Conservation (phyloP, 164 flowering plant species). For the grape (Vitis vinifera) region ASM3070453v1 NC_081820.1:24419501-24420000, state of each 20-base stretch:
- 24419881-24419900: neutral
- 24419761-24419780: conserved; percentile 10
- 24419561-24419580: neutral
- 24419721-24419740: conserved; percentile 3
- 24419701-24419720: conserved; percentile 14
- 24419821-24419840: too few species aligned
- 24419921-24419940: neutral
- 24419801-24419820: neutral
- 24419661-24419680: conserved; percentile 25
- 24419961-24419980: too few species aligned
- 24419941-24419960: neutral
- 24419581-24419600: neutral
- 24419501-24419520: too few species aligned
- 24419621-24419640: conserved; percentile 4
- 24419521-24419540: neutral
- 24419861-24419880: neutral
- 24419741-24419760: conserved; percentile 32
- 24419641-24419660: conserved; percentile 33
- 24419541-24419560: neutral
- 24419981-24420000: too few species aligned
- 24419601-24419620: neutral
- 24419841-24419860: too few species aligned
- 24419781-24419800: neutral
- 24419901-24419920: too few species aligned
- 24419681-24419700: conserved; percentile 10